Evolutionary conservation across 176 grass and related monocot genomes (phyloP).

Genomic region (Musa beccarii): DNA sequence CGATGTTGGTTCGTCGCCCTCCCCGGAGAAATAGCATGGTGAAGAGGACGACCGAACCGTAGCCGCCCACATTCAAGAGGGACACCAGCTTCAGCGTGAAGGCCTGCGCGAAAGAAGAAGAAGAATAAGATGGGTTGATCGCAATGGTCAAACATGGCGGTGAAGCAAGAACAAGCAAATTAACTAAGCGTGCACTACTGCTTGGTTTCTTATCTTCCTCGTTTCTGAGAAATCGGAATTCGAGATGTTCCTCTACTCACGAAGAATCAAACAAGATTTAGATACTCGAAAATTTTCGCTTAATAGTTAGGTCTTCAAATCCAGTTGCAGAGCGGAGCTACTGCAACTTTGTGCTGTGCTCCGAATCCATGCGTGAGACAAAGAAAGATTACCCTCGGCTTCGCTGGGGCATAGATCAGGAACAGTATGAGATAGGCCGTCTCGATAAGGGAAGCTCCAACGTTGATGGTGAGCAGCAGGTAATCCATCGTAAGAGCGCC

Average conservation of each 20-base stretch:
- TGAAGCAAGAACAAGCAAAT: no score
- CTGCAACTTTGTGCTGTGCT: no score
- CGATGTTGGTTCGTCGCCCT: slow-evolving; percentile 30
- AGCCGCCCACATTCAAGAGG: slow-evolving; percentile 39
- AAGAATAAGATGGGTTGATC: background rate
- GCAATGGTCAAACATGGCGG: background rate
- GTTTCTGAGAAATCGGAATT: no score
- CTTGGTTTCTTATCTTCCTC: no score
- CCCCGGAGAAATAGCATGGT: slow-evolving; percentile 31
- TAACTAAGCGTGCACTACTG: no score
- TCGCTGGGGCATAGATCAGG: slow-evolving; percentile 46
- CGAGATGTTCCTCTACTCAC: no score
- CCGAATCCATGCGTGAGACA: no score
- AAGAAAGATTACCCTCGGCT: slow-evolving; percentile 26
- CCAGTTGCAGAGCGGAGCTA: no score
- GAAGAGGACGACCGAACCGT: slow-evolving; percentile 38
- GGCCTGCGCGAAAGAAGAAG: slow-evolving; percentile 12
- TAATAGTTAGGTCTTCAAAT: no score
- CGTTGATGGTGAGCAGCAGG: slow-evolving; percentile 77
- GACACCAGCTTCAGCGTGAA: slow-evolving; percentile 47
- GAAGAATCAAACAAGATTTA: no score
- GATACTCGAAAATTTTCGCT: no score
- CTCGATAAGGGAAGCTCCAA: slow-evolving; percentile 37
- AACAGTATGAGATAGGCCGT: slow-evolving; percentile 54
- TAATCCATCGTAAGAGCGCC: slow-evolving; percentile 45